Conservation (phyloP, 371 early-diverging fungal species). For the Funneliformis caledonium region DNA sequence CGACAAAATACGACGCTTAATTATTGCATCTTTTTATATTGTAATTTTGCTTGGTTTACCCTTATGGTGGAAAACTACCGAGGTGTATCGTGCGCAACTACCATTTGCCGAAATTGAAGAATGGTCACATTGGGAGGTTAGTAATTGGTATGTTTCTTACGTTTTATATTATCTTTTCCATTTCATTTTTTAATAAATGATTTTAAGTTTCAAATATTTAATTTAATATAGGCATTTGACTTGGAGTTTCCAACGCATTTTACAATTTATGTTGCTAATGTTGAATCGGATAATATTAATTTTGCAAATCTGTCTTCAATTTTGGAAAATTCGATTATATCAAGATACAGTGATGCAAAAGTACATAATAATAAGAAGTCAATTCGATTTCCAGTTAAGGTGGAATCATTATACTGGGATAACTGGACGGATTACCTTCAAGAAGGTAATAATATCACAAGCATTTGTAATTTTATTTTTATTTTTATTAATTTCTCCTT, state of each 20-base stretch:
- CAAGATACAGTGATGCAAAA: conserved; percentile 4
- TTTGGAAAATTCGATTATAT: conserved; percentile 1
- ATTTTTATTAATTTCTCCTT: neutral
- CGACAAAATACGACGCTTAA: conserved; percentile 48
- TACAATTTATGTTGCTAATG: conserved; percentile 17
- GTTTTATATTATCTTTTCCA: neutral
- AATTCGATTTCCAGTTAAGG: neutral
- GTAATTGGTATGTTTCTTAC: neutral
- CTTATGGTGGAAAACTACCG: conserved; percentile 92
- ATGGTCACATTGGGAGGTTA: conserved; percentile 63
- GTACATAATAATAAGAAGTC: neutral
- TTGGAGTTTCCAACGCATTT: conserved; percentile 28
- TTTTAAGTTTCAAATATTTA: neutral
- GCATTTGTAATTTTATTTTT: neutral
- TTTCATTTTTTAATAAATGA: neutral
- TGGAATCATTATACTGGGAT: neutral
- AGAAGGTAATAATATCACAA: neutral
- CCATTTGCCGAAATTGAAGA: conserved; percentile 71
- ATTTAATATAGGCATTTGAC: conserved; percentile 15
- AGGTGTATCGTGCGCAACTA: conserved; percentile 85
- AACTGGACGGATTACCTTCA: neutral
- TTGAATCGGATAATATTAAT: neutral
- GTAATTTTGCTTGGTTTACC: conserved; percentile 80
- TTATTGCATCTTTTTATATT: conserved; percentile 62
- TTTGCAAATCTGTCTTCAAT: neutral